Evolutionary conservation across 306 rosid genomes (phyloP), one percentile per base, ranked within the genome.

Genomic region (Abrus precatorius): DNA sequence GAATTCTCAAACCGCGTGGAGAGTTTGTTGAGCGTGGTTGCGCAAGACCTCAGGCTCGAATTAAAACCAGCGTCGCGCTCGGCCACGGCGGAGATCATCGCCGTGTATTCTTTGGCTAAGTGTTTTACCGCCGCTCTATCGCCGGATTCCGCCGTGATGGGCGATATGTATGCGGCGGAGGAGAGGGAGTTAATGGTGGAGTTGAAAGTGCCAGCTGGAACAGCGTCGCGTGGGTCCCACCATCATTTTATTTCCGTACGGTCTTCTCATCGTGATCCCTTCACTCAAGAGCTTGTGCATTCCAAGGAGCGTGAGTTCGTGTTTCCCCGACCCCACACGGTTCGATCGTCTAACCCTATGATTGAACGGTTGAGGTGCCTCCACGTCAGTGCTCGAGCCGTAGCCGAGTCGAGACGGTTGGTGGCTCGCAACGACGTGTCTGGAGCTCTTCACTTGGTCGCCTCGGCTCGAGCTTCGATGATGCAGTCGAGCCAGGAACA

Each of bases 121-220:
- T 69, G 76, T 65, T 84, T 88, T 0, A 88, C 96, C 10, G 50
- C 66, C 0, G 81, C 63, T 0, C 74, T 87, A 0, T 85, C 85
- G 1, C 72, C 90, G 69, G 82, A 77, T 12, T 84, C 84, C 3
- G 61, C 79, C 34, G 77, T 67, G 1, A 48, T 95, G 0, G 88
- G 92, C 0, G 92, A 91, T 28, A 86, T 95, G 4, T 73, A 77
- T 80, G 88, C 92, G 11, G 97, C 82, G 8, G 99, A 91, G 70
- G 91, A 85, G 75, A 85, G 92, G 12, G 93, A 93, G 11, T 34
- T 95, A 20, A 78, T 95, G 0, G 75, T 95, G 10, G 97, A 95
- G 59, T 47, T 95, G 50, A 92, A 83, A 81, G 87, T 89, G 3
- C 90, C 93, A 1, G 80, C 86, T 48, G 76, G 85, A 13, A 53